Percentiles rank a stretch among this genome's conserved stretches.
Evolutionary conservation across 768 basidiomycete genomes (phyloP).

Genomic region (Amanita pseudoporphyria): DNA sequence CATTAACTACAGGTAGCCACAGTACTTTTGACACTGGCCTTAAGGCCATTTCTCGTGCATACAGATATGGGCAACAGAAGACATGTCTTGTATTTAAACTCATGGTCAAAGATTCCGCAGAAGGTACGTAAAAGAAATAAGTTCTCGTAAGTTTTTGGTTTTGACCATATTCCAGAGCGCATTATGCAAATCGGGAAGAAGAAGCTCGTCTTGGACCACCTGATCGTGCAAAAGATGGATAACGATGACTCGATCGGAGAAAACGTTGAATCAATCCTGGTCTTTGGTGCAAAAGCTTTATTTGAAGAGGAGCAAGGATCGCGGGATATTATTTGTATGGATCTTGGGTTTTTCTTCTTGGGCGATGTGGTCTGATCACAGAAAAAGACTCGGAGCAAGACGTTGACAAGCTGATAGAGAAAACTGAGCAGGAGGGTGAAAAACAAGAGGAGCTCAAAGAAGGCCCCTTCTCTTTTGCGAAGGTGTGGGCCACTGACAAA

Average conservation of each 20-base stretch:
- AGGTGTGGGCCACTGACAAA: constrained; percentile 83
- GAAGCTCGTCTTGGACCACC: constrained; percentile 88
- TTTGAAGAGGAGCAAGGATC: constrained; percentile 57
- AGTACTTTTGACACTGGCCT: constrained; percentile 5
- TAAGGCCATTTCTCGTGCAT: constrained; percentile 89
- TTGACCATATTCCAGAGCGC: constrained; percentile 46
- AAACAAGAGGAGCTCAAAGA: constrained; percentile 38
- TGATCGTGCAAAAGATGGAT: constrained; percentile 95
- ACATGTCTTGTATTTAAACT: constrained; percentile 93
- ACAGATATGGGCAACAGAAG: constrained; percentile 93
- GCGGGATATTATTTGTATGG: constrained; percentile 64
- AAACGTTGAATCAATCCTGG: constrained; percentile 82
- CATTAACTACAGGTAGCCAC: too few relatives aligned
- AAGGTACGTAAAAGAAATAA: constrained; percentile 38
- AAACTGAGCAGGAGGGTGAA: constrained; percentile 67
- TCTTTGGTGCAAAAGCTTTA: constrained; percentile 79
- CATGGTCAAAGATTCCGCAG: constrained; percentile 91
- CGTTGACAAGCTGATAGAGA: constrained; percentile 80
- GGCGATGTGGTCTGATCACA: background rate
- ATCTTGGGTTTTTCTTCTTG: background rate
- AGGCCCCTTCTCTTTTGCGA: constrained; percentile 77
- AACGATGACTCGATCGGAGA: constrained; percentile 63
- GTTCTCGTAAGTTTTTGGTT: background rate
- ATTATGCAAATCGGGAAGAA: constrained; percentile 93
- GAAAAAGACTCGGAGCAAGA: constrained; percentile 65